Conservation (phyloP, 306 rosid species). For the Inga oerstediana region DNA sequence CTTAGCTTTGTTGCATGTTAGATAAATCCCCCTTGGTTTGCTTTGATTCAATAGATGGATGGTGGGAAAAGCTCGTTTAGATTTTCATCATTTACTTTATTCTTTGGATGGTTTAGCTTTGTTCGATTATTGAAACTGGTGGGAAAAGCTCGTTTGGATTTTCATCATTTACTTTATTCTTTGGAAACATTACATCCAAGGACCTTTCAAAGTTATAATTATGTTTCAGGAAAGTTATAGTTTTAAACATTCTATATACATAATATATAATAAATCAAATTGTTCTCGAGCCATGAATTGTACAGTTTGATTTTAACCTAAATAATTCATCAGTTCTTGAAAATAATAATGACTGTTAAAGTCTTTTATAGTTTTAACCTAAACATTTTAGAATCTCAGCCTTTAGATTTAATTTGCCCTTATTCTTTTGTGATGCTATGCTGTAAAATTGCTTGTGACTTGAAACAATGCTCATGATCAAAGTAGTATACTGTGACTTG, state of each 20-base stretch:
- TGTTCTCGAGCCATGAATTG: too few species aligned
- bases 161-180: neutral
- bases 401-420: neutral
- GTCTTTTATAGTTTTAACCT: neutral
- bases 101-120: too few species aligned
- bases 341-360: neutral
- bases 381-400: neutral
- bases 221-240: neutral
- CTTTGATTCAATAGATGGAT: slow-evolving; percentile 27
- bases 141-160: slow-evolving; percentile 29
- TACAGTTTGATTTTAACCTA: neutral
- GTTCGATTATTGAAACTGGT: neutral
- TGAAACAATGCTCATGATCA: neutral
- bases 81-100: neutral
- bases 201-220: neutral
- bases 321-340: neutral
- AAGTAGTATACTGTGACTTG: neutral
- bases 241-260: neutral
- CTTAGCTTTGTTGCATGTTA: slow-evolving; percentile 22
- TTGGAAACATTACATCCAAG: neutral
- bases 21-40: slow-evolving; percentile 34
- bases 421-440: neutral
- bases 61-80: slow-evolving; percentile 28
- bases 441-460: neutral
- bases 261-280: too few species aligned